Evolutionary conservation across 345 rosid genomes (phyloP).

Genomic region (Psidium friedrichsthalianum): DNA sequence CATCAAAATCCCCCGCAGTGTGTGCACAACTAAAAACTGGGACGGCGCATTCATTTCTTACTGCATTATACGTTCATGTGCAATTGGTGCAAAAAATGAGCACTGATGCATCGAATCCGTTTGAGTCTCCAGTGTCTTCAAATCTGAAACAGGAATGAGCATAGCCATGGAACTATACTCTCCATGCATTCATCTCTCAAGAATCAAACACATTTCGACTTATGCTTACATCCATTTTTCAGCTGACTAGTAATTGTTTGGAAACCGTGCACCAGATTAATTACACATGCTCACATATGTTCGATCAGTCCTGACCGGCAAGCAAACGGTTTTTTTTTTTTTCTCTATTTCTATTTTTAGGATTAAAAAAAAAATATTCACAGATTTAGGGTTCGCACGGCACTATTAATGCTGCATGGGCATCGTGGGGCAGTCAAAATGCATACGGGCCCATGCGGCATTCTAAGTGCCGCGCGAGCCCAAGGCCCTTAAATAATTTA

Average conservation of each 20-base stretch:
- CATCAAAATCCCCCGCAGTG: background rate
- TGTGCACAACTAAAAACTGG: background rate
- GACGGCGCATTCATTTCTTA: background rate
- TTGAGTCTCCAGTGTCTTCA: background rate
- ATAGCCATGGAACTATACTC: rapidly evolving
- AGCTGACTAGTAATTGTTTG: too few species aligned
- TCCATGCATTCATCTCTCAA: background rate
- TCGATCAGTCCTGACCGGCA: background rate
- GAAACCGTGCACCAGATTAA: background rate
- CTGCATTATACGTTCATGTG: rapidly evolving
- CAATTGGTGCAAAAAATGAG: rapidly evolving
- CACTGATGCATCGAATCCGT: background rate
- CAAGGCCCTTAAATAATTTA: too few species aligned
- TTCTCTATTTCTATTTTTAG: too few species aligned
- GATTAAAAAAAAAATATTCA: too few species aligned
- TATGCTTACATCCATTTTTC: too few species aligned
- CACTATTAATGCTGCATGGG: too few species aligned
- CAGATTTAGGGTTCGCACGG: too few species aligned
- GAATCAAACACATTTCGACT: too few species aligned
- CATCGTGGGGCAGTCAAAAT: too few species aligned
- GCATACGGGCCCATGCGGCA: too few species aligned
- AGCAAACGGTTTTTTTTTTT: too few species aligned
- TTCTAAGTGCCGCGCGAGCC: too few species aligned
- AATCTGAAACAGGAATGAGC: background rate
- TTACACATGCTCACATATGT: background rate